These are phyloP conservation scores for Trichocladium antarcticum DNA, from an alignment of 495 filamentous ascomycete species.

Conservation along the genomic window DNA sequence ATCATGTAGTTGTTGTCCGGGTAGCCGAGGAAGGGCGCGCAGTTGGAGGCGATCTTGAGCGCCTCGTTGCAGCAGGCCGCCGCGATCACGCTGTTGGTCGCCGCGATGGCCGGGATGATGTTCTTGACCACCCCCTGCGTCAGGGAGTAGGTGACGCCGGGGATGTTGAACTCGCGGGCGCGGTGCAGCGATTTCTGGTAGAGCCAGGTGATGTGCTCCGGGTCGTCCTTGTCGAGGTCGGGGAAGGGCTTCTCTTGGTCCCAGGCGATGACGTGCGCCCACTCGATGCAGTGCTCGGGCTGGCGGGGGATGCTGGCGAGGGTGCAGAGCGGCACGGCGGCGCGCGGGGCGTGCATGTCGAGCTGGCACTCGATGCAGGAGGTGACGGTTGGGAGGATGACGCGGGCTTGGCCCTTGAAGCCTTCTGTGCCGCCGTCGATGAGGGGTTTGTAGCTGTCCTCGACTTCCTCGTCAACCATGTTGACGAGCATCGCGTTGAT, in stretches of 20 bases:
- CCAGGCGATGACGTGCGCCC: constrained; percentile 79
- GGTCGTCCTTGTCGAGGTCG: constrained; percentile 85
- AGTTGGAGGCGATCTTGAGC: constrained; percentile 77
- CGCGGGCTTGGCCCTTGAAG: constrained; percentile 94
- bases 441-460: constrained; percentile 78
- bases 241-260: constrained; percentile 52
- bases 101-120: constrained; percentile 97
- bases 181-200: constrained; percentile 75
- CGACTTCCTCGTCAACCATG: constrained; percentile 62
- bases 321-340: constrained; percentile 92
- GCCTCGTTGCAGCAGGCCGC: constrained; percentile 94
- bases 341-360: constrained; percentile 91
- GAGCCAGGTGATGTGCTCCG: constrained; percentile 94
- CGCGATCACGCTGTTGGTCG: constrained; percentile 93
- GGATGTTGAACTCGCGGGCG: constrained; percentile 79
- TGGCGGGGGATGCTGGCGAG: constrained; percentile 94
- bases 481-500: constrained; percentile 89
- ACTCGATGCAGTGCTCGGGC: constrained; percentile 97
- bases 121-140: constrained; percentile 99
- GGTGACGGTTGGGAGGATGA: constrained; percentile 82
- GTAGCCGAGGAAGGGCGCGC: constrained; percentile 59
- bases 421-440: constrained; percentile 97
- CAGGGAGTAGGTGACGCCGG: constrained; percentile 88
- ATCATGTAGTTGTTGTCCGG: constrained; percentile 81
- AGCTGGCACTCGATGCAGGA: constrained; percentile 98